Base-by-base conservation (phyloP, 148 eudicot species). In the Rhododendron kiyosumense region DNA sequence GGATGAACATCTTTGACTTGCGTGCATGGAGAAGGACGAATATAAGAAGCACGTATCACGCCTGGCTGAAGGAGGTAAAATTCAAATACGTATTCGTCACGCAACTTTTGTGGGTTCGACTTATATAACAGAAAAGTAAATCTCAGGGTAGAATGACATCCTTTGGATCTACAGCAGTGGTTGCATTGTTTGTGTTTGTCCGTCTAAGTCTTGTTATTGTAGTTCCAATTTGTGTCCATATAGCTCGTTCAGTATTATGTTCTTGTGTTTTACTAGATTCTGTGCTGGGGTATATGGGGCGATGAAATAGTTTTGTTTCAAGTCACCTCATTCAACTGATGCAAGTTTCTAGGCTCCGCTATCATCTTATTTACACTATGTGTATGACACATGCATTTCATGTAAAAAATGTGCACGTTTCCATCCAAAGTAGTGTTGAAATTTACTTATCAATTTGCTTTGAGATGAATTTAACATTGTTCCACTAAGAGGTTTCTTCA, bases 1-100 rank as follows among this genome's bases (percentile, higher is more conserved):
- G 99, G 81, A 97, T 97, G 99, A 97, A 97, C 84, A 90, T 97
- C 82, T 97, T 97, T 91, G 99, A 97, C 91, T 89, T 97, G 79
- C 93, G 89, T 83, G 93, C 94, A 77, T 97, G 99, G 99, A 93
- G 98, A 87, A 92, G 86, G 93, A 94, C 98, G 83, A 89, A 90
- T 86, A 95, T 97, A 65, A 91, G 94, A 86, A 95, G 96, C 26
- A 94, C 95, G 26, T 97, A 97, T 88, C 99, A 97, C 84, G 85
- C 95, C 63, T 97, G 99, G 99, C 91, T 95, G 54, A 97, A 95
- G 87, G 96, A 97, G 99, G 99, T 97, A 91, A 71, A 24, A 71
- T 80, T 63, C 76, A 59, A 57, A 5, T 28, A 61, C 75, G 22
- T 45, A 34, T 36, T 38, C 22, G 2, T 52, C 52, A 7, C 54